These are phyloP conservation scores for Rhynchosporium graminicola DNA, from an alignment of 2,329 filamentous ascomycete species.

Conservation along the genomic window DNA sequence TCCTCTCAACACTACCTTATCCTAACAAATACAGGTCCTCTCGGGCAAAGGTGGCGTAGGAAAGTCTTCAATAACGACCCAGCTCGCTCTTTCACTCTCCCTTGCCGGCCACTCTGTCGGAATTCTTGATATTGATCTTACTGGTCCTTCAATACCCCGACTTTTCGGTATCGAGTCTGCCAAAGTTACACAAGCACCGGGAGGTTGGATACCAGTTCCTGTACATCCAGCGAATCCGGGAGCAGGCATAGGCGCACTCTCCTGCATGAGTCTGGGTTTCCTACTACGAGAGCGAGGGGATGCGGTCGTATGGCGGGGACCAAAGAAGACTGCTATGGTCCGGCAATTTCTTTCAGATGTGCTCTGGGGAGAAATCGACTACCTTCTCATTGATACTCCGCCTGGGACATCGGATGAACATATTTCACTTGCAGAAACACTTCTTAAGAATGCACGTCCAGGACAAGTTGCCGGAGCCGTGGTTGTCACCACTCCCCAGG, in stretches of 20 bases:
- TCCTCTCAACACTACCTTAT: background rate
- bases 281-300: slow-evolving; percentile 80
- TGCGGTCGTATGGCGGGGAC: slow-evolving; percentile 94
- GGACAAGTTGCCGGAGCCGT: slow-evolving; percentile 83
- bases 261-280: slow-evolving; percentile 93
- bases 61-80: slow-evolving; percentile 96
- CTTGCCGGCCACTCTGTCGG: slow-evolving; percentile 86
- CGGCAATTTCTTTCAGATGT: slow-evolving; percentile 93
- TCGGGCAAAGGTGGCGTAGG: slow-evolving; percentile 98
- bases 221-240: slow-evolving; percentile 66
- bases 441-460: slow-evolving; percentile 62
- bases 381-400: slow-evolving; percentile 91
- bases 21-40: slow-evolving; percentile 55
- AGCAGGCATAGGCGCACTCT: slow-evolving; percentile 61
- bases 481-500: slow-evolving; percentile 94
- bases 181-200: slow-evolving; percentile 88
- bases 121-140: slow-evolving; percentile 94
- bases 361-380: slow-evolving; percentile 85
- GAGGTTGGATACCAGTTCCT: slow-evolving; percentile 87
- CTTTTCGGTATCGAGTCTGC: slow-evolving; percentile 87
- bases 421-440: slow-evolving; percentile 87
- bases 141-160: slow-evolving; percentile 92
- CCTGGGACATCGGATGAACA: slow-evolving; percentile 97
- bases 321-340: slow-evolving; percentile 99
- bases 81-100: slow-evolving; percentile 86